Evolutionary conservation across 345 rosid species (phyloP), one percentile per base, ranked within the genome.

Genomic region (Ricinus communis): DNA sequence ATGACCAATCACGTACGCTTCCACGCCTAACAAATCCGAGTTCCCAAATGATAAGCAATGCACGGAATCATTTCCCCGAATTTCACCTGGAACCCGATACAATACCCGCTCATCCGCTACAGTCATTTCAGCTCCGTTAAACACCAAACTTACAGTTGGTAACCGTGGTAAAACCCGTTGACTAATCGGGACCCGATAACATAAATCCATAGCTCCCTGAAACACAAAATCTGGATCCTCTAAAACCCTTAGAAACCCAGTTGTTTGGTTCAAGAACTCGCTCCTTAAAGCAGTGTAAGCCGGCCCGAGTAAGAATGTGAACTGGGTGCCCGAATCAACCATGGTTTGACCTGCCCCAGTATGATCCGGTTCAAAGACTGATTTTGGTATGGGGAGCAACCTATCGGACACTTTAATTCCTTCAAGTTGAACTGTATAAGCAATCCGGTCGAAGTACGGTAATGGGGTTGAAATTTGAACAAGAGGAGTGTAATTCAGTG

Each of bases 321-420:
- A 93, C 70, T 93, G 98, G 15, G 98, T 87, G 33, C 98, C 97
- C 47, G 96, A 93, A 69, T 93, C 96, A 8, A 93, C 91, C 97
- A 93, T 93, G 19, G 98, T 93, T 67, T 93, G 98, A 71, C 97
- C 97, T 8, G 96, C 97, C 28, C 98, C 97, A 45, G 98, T 90
- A 56, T 93, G 97, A 45, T 93, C 98, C 64, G 97, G 98, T 22
- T 71, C 82, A 8, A 93, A 83, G 45, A 82, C 80, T 16, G 88
- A 86, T 80, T 83, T 79, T 21, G 94, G 89, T 28, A 93, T 65
- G 5, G 87, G 77, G 1, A 93, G 81, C 21, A 85, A 63, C 65
- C 81, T 83, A 14, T 83, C 83, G 61, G 83, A 79, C 12, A 93
- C 97, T 76, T 85, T 87, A 71, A 93, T 91, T 16, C 98, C 98